Evolutionary conservation across 2,329 filamentous ascomycete genomes (phyloP).

Genomic region (Stachybotrys chlorohalonatus): DNA sequence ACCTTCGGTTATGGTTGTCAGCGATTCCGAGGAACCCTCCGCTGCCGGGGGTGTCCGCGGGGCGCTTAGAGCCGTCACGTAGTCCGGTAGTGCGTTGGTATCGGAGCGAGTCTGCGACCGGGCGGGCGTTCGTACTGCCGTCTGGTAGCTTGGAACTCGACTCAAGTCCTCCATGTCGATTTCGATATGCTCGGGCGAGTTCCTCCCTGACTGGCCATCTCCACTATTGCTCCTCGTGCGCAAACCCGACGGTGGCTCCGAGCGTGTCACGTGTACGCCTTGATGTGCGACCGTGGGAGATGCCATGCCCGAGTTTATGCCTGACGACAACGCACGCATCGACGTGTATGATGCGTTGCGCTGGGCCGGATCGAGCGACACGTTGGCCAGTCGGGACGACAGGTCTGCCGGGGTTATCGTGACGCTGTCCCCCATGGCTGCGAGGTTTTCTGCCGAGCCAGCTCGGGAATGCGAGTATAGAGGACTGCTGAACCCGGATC

Average conservation of each 20-base stretch:
- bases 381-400: slow-evolving; percentile 61
- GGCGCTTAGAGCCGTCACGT: slow-evolving; percentile 49
- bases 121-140: slow-evolving; percentile 58
- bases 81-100: slow-evolving; percentile 52
- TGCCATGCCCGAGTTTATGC: slow-evolving; percentile 29
- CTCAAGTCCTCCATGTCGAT: slow-evolving; percentile 55
- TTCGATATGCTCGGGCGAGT: slow-evolving; percentile 48
- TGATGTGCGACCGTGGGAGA: slow-evolving; percentile 30
- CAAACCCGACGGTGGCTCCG: slow-evolving; percentile 31
- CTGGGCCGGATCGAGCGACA: slow-evolving; percentile 42
- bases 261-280: slow-evolving; percentile 8
- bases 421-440: slow-evolving; percentile 31
- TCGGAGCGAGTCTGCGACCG: slow-evolving; percentile 41
- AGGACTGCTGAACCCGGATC: slow-evolving; percentile 73
- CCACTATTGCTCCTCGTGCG: slow-evolving; percentile 46
- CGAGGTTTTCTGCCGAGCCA: slow-evolving; percentile 73
- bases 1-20: slow-evolving; percentile 23
- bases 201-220: slow-evolving; percentile 40
- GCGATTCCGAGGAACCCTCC: slow-evolving; percentile 17
- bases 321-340: slow-evolving; percentile 28
- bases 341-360: slow-evolving; percentile 38
- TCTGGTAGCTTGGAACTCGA: slow-evolving; percentile 70
- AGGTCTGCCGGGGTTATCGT: slow-evolving; percentile 40
- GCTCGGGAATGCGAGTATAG: slow-evolving; percentile 63
- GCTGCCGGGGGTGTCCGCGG: slow-evolving; percentile 37